Evolutionary conservation across 352 stramenopile species (phyloP).

Genomic region (Pythium aristosporum): DNA sequence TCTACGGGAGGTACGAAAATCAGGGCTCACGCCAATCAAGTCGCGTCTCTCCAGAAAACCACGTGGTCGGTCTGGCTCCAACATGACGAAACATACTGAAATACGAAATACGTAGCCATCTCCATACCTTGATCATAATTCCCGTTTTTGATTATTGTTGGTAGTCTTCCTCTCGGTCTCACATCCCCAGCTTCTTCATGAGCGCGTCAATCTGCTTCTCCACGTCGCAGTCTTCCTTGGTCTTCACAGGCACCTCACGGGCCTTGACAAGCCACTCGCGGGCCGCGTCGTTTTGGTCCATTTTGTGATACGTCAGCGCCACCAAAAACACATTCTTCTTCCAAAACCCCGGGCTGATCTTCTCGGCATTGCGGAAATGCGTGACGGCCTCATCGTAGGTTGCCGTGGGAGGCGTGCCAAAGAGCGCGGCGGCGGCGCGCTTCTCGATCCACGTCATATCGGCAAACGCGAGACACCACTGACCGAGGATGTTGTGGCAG

Average conservation of each 20-base stretch:
- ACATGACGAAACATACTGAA: slow-evolving; percentile 8
- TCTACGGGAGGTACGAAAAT: background rate
- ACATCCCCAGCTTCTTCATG: slow-evolving; percentile 42
- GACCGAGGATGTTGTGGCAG: slow-evolving; percentile 67
- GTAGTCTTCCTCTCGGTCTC: background rate
- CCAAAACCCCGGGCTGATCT: slow-evolving; percentile 65
- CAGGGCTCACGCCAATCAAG: slow-evolving; percentile 16
- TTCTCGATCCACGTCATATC: slow-evolving; percentile 82
- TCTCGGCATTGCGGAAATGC: slow-evolving; percentile 56
- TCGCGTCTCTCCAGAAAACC: slow-evolving; percentile 2
- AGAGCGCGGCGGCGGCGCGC: slow-evolving; percentile 58
- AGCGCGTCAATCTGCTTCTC: slow-evolving; percentile 40
- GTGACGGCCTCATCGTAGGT: slow-evolving; percentile 65
- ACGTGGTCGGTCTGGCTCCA: slow-evolving; percentile 6
- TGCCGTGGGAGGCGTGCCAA: slow-evolving; percentile 51
- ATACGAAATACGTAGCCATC: slow-evolving; percentile 3
- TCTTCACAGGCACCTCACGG: slow-evolving; percentile 48
- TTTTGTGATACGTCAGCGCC: slow-evolving; percentile 67
- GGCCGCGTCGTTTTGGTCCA: slow-evolving; percentile 37
- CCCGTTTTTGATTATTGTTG: background rate
- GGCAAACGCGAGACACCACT: slow-evolving; percentile 78
- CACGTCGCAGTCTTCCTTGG: slow-evolving; percentile 58
- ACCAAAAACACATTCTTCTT: slow-evolving; percentile 78
- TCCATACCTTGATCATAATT: background rate
- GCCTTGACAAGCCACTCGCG: slow-evolving; percentile 58